Base-by-base conservation (phyloP, 495 filamentous ascomycete genomes). In the Aspergillus avenaceus region DNA sequence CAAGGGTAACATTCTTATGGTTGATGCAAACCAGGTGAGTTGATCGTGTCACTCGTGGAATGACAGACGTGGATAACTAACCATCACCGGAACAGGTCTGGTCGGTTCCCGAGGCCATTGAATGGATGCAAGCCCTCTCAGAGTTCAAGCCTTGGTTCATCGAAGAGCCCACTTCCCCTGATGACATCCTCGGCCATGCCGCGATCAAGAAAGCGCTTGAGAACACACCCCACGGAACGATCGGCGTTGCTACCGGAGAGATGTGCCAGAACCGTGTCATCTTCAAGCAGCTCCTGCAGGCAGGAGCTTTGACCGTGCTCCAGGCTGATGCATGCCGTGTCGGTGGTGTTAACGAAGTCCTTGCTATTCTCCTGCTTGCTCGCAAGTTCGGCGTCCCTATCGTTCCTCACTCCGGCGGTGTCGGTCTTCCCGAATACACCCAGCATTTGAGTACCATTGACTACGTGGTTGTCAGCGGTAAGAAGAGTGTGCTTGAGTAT, bases 251-350 rank as follows among this genome's bases (percentile, higher is more conserved):
- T 13, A 96, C 91, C 0, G 91, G 91, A 45, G 91, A 96, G 72
- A 96, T 96, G 91, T 95, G 89, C 73, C 91, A 96, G 76, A 96
- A 96, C 72, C 80, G 91, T 7, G 87, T 95, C 8, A 79, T 96
- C 50, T 95, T 96, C 79, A 96, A 96, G 78, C 91, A 96, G 70
- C 77, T 96, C 40, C 74, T 96, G 19, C 80, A 84, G 57, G 69
- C 81, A 26, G 83, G 85, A 47, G 88, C 90, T 36, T 84, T 97
- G 62, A 91, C 92, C 55, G 80, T 95, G 7, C 88, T 89, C 59
- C 91, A 97, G 69, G 84, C 92, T 52, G 91, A 97, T 55, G 91
- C 91, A 2, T 97, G 91, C 75, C 80, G 91, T 16, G 76, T 97
- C 50, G 91, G 91, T 27, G 91, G 91, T 41, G 86, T 96, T 6